These are phyloP conservation scores for Cercospora janseana DNA, from an alignment of 2,329 filamentous ascomycete species.

Conservation along the genomic window DNA sequence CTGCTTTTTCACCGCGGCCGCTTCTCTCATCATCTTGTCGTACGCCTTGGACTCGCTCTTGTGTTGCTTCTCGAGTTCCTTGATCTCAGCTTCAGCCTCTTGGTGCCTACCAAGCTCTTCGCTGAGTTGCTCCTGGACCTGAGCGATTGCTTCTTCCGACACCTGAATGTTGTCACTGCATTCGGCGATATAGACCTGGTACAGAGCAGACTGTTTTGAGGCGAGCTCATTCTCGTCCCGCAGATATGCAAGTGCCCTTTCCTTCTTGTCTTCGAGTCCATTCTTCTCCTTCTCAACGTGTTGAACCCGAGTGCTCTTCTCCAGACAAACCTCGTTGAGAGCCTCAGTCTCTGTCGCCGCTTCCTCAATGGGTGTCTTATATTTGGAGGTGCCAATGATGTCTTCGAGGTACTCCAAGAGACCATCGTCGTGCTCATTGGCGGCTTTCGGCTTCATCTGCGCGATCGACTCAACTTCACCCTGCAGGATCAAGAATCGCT, in stretches of 20 bases:
- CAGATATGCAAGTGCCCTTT: constrained; percentile 85
- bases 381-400: constrained; percentile 97
- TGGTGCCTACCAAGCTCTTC: constrained; percentile 88
- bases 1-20: constrained; percentile 77
- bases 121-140: constrained; percentile 84
- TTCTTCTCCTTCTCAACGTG: constrained; percentile 98
- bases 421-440: constrained; percentile 92
- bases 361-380: constrained; percentile 96
- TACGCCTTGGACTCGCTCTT: constrained; percentile 79
- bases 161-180: constrained; percentile 86
- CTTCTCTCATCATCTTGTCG: constrained; percentile 76
- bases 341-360: constrained; percentile 84
- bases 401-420: constrained; percentile 96
- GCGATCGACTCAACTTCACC: constrained; percentile 98
- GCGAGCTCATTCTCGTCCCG: constrained; percentile 90
- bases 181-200: constrained; percentile 86
- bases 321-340: constrained; percentile 89
- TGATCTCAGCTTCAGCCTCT: constrained; percentile 86
- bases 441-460: constrained; percentile 97
- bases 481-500: constrained; percentile 94
- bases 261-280: constrained; percentile 90
- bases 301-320: constrained; percentile 93
- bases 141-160: constrained; percentile 82
- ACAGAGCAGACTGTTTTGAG: constrained; percentile 84
- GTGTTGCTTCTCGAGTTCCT: constrained; percentile 80